Evolutionary conservation across 2,329 filamentous ascomycete genomes (phyloP), one percentile per base, ranked within the genome.

Genomic region (Claviceps humidiphila): DNA sequence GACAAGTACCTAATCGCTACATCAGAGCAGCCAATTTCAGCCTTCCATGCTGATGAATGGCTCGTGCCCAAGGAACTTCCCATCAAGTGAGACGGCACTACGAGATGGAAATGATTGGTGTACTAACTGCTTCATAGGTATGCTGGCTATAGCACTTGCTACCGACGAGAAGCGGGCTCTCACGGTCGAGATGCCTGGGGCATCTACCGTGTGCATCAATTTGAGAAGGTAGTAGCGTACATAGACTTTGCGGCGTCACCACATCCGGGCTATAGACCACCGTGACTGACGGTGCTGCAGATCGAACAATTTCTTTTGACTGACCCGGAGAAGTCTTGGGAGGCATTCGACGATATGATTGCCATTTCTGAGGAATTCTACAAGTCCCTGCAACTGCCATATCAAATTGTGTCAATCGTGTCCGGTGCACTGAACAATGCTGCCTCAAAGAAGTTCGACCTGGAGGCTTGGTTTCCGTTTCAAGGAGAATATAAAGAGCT

Each of bases 401-500:
- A 96, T 72, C 88, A 87, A 58, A 82, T 98, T 20, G 87, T 97
- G 9, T 83, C 85, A 51, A 98, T 98, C 58, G 93, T 97, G 53
- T 95, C 89, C n/a, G 91, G 91, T 4, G 93, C 93, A 0, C 73
- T 98, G 62, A 95, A 95, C 72, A 94, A 72, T 47, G 69, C 69
- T 13, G 70, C 74, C 14, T 75, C 88, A 30, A 96, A 95, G 78
- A 98, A 98, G 72, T 90, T 85, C 66, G 93, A 98, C 64, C 77
- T 98, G 22, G 93, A 98, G 68, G 91, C 93, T 2, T 95, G 89
- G 88, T 95, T 95, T 69, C 89, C 89, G 16, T 94, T 87, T 76
- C 90, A 97, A 69, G 86, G 86, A 61, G 93, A 97, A 71, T 98
- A 97, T 78, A 97, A 97, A 73, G 93, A 97, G 73, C 80, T 98